phyloP scores from a whole-genome alignment of 2,329 filamentous ascomycete genomes.

The Penicillium sp. region DNA sequence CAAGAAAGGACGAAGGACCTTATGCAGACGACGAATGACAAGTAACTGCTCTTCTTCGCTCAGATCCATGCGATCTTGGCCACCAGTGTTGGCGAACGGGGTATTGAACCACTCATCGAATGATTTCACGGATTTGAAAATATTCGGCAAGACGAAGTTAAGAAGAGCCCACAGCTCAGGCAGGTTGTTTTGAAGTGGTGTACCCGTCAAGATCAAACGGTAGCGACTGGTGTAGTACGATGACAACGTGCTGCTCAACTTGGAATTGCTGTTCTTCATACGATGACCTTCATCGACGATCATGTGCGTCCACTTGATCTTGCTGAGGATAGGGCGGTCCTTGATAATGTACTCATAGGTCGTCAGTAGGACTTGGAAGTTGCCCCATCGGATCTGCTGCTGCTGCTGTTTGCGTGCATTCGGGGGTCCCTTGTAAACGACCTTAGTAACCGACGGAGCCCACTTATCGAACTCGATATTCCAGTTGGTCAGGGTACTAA shows the following conservation, averaged over 20 bases:
- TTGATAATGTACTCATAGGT: slow-evolving; percentile 99
- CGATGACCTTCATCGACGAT: slow-evolving; percentile 99
- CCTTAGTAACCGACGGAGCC: slow-evolving; percentile 79
- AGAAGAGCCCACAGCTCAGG: slow-evolving; percentile 96
- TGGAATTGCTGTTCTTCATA: slow-evolving; percentile 98
- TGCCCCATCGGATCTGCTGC: slow-evolving; percentile 87
- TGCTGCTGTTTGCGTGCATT: slow-evolving; percentile 84
- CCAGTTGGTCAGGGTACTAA: slow-evolving; percentile 98
- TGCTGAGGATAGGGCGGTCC: slow-evolving; percentile 88
- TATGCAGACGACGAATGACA: slow-evolving; percentile 96
- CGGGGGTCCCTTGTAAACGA: slow-evolving; percentile 97
- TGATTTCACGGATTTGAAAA: slow-evolving; percentile 98
- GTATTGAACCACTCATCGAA: slow-evolving; percentile 99
- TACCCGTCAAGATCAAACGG: slow-evolving; percentile 94
- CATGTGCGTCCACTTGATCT: slow-evolving; percentile 99
- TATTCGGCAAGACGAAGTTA: slow-evolving; percentile 96
- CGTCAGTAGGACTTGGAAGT: slow-evolving; percentile 93
- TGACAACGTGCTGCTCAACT: slow-evolving; percentile 90
- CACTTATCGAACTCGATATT: slow-evolving; percentile 98
- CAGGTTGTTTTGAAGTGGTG: slow-evolving; percentile 93
- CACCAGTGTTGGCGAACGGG: slow-evolving; percentile 95
- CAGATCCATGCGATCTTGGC: slow-evolving; percentile 97
- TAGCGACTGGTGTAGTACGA: slow-evolving; percentile 94
- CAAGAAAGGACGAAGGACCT: slow-evolving; percentile 94
- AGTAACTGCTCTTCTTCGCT: slow-evolving; percentile 99